Base-by-base conservation (phyloP, 805 yeast genomes). In the Yamadazyma paraphyllophila region DNA sequence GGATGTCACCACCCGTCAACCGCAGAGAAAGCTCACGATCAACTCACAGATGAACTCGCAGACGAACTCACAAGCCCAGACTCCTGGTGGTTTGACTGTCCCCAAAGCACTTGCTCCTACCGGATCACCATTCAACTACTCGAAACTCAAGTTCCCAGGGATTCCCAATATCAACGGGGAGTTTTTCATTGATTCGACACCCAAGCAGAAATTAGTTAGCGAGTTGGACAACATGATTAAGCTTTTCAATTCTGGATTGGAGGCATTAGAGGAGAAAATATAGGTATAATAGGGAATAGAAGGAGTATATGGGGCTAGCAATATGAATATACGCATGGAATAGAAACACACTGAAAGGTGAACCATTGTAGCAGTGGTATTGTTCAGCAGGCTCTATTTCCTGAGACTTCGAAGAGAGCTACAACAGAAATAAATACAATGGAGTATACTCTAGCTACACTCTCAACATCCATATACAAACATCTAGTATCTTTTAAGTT, bases 211-310 rank as follows among this genome's bases (percentile, higher is more conserved):
- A 42, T 54, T 72, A 35, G 58, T 65, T 7, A 55, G 46, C 31
- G 77, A 71, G 45, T 54, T 72, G 31, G 77, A 72, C 36, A 44
- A 40, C 11, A 67, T 72, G 68, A 64, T 71, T 14, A 55, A 60
- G 33, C 53, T 66, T 30, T 69, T 72, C 51, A 65, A 57, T 39
- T 65, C 60, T 48, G 76, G 76, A 0, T 57, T 72, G 41, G 76
- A 70, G n/a, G 66, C 69, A 3, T 58, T 72, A 41, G 74, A 70
- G 38, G 62, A 56, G 13, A 56, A 45, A 34, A 43, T 57, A 26
- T 58, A 60, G 51, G 13, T 5, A 7, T 2, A 16, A 24, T 6
- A 17, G 7, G 10, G 14, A 20, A 20, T 20, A 20, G 24, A 20
- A 20, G n/a, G n/a, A n/a, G n/a, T n/a, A n/a, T n/a, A n/a, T n/a